These are phyloP conservation scores for Coprinopsis marcescibilis DNA, from an alignment of 768 basidiomycete species.

Conservation along the genomic window DNA sequence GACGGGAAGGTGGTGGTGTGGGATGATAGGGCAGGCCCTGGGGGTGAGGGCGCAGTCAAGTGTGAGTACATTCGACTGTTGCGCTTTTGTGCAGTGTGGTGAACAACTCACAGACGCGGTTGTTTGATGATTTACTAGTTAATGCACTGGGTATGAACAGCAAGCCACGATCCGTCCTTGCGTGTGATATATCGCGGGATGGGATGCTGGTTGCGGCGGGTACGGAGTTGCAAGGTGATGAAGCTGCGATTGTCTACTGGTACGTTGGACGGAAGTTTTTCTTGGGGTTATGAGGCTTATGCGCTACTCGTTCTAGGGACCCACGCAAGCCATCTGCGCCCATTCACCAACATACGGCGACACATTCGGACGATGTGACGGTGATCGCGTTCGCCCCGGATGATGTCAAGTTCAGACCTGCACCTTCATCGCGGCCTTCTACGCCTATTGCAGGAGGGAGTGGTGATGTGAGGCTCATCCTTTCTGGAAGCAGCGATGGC, in stretches of 20 bases:
- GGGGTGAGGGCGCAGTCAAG: constrained; percentile 40
- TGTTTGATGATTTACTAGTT: not conserved
- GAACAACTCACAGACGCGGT: too few species aligned
- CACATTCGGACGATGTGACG: constrained; percentile 93
- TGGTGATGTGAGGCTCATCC: constrained; percentile 29
- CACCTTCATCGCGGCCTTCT: not conserved
- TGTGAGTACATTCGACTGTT: constrained; percentile 38
- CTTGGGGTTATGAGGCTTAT: not conserved
- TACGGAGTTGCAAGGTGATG: constrained; percentile 74
- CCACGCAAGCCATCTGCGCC: constrained; percentile 70
- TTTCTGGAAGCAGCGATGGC: constrained; percentile 86
- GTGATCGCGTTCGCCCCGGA: constrained; percentile 48
- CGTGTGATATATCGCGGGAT: constrained; percentile 64
- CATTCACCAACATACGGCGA: constrained; percentile 71
- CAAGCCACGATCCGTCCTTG: constrained; percentile 43
- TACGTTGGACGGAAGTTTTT: constrained; percentile 21
- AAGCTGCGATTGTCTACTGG: constrained; percentile 85
- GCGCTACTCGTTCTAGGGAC: constrained; percentile 50
- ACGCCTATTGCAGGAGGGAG: not conserved
- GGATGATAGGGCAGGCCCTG: constrained; percentile 63
- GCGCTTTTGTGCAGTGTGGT: not conserved
- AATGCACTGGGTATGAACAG: not conserved
- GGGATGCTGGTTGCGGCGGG: constrained; percentile 77
- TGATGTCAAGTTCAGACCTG: constrained; percentile 3
- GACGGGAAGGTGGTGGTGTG: constrained; percentile 70